Evolutionary conservation across 805 yeast species (phyloP).

Genomic region (Kodamaea jinghongensis): DNA sequence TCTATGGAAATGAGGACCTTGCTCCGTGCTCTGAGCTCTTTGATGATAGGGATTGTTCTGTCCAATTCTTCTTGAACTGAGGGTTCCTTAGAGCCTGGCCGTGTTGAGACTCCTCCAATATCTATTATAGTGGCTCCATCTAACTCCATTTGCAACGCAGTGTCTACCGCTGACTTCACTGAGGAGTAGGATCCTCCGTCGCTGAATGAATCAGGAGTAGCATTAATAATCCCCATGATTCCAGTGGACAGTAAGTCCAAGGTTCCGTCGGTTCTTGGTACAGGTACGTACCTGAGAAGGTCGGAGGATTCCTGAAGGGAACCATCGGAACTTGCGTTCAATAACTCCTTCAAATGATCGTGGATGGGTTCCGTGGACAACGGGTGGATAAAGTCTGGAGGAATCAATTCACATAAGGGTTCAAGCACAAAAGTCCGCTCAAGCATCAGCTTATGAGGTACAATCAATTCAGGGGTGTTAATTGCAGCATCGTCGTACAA

Average conservation of each 20-base stretch:
- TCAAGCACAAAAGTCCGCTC: conserved; percentile 87
- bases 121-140: conserved; percentile 79
- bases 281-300: conserved; percentile 52
- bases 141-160: conserved; percentile 48
- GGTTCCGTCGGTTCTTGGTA: conserved; percentile 21
- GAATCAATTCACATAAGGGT: conserved; percentile 80
- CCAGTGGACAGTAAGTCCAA: conserved; percentile 56
- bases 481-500: conserved; percentile 61
- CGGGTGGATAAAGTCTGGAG: conserved; percentile 71
- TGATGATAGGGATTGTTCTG: conserved; percentile 69
- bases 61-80: conserved; percentile 61
- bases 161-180: conserved; percentile 39
- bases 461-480: conserved; percentile 55
- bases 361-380: conserved; percentile 80
- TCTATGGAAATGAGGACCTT: conserved; percentile 72
- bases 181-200: conserved; percentile 65
- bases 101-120: conserved; percentile 91
- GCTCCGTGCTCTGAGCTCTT: conserved; percentile 47
- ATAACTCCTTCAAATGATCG: conserved; percentile 58
- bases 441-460: conserved; percentile 87
- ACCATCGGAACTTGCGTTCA: conserved; percentile 31
- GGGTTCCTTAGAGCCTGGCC: conserved; percentile 75
- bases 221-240: conserved; percentile 84
- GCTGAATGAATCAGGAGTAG: conserved; percentile 93
- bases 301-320: conserved; percentile 49